Conservation (phyloP, 805 yeast species). For the Candida ipomoeae region DNA sequence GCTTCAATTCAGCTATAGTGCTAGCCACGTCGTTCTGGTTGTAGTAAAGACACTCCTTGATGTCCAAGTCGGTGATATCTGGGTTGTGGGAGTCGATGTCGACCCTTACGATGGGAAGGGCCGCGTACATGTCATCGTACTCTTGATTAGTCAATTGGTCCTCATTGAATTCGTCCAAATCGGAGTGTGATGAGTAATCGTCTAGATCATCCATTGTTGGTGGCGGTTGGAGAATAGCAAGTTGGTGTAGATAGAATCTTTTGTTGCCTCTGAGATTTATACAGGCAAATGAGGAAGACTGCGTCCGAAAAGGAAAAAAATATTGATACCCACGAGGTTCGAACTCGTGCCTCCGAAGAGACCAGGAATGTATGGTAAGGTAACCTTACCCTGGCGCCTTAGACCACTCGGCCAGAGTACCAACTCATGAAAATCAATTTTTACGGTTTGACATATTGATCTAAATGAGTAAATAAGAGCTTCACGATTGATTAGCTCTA, state of each 20-base stretch:
- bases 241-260: background rate
- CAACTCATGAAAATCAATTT: constrained; percentile 4
- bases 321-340: constrained; percentile 27
- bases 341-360: constrained; percentile 31
- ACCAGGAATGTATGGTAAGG: constrained; percentile 27
- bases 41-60: constrained; percentile 57
- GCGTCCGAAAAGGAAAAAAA: constrained; percentile 9
- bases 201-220: constrained; percentile 15
- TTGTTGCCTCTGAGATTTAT: background rate
- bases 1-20: constrained; percentile 45
- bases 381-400: constrained; percentile 30
- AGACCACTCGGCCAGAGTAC: constrained; percentile 30
- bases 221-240: background rate
- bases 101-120: constrained; percentile 42
- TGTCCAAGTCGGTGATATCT: constrained; percentile 43
- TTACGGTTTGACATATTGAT: too few relatives aligned
- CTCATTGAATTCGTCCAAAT: constrained; percentile 34
- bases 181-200: constrained; percentile 24
- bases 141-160: constrained; percentile 37
- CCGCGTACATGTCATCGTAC: constrained; percentile 38
- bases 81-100: constrained; percentile 38
- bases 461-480: fast-evolving
- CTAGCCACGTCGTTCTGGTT: constrained; percentile 54
- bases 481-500: too few relatives aligned
- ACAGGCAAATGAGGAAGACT: background rate